Base-by-base conservation (phyloP, 768 basidiomycete genomes). In the Kwoniella botswanensis region DNA sequence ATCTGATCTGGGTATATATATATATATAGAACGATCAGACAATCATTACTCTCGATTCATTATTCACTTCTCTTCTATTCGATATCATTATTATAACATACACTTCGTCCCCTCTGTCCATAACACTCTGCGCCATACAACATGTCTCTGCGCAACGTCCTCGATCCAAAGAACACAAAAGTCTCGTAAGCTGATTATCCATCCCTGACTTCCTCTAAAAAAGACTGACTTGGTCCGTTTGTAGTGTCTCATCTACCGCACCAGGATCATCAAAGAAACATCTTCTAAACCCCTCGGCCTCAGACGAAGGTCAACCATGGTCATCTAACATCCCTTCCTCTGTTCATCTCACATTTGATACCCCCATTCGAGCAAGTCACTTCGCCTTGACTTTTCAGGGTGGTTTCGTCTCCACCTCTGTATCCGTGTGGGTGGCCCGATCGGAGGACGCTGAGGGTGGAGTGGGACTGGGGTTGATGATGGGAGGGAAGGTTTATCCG, bases 341-440 rank as follows among this genome's bases (percentile, higher is more conserved):
- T 12, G 63, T 83, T 35, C 77, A 77, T 67, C 70, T 83, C 17
- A 76, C 63, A 6, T 79, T 81, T 70, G 71, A 77, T 3, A 61
- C 63, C 0, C 77, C 79, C 7, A 59, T 80, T 13, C 55, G 56
- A 2, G 79, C 77, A 2, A 78, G 77, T 21, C 81, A 82, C 35
- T 61, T 83, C n/a, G 79, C 82, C 2, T 50, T 83, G 21, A 80
- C 79, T 17, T 83, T 83, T 57, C 82, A 83, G 57, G 82, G 82
- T 41, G 82, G 82, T 1, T 83, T 83, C 58, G 76, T 78, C 9
- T 78, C 71, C 15, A 81, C 77, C 15, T 53, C 74, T 9, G 62
- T 70, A 2, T 61, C 60, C 13, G 70, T 83, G 1, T 82, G 79
- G 70, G 70, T 82, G 1, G 81, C 81, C 26, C 63, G 67, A 22